Base-by-base conservation (phyloP, 768 basidiomycete species). In the Mycena epipterygia region DNA sequence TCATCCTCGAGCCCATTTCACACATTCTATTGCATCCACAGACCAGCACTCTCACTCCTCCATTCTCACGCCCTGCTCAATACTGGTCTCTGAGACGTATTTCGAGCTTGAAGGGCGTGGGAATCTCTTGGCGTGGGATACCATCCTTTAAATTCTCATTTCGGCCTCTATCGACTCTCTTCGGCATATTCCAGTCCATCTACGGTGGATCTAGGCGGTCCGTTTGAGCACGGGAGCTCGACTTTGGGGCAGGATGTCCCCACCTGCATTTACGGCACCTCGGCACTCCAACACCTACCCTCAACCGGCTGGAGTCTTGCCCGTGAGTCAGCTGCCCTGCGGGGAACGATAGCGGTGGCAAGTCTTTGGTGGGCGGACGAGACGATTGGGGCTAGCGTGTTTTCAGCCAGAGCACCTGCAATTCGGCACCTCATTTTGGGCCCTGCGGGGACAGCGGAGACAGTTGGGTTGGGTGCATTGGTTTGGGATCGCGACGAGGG, bases 131-230 rank as follows among this genome's bases (percentile, higher is more conserved):
- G 51, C 51, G 51, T 52, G 51, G 51, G 51, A 52, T 13, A n/a
- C 51, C 51, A 52, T 52, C 51, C 51, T 52, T 52, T 52, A 52
- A 52, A 52, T 30, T 52, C 51, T 52, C 51, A 52, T 52, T 52
- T 52, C 51, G 29, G 29, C 12, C 51, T 52, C n/a, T 52, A 52
- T 32, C 51, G 29, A 32, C 51, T 52, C 51, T 30, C 30, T 32
- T 41, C 51, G 51, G 51, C 51, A 52, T 52, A 52, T 52, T 52
- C 51, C 51, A 29, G 51, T 52, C 30, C 51, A 52, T 52, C 25
- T 16, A 32, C 21, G 51, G 30, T 52, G 51, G 51, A 52, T 32
- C 29, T 52, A 29, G 51, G 51, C 29, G 51, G 51, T 52, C 51
- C 51, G 29, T 52, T n/a, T 29, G 51, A 52, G 30, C 51, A 52